Base-by-base conservation (phyloP, 2,329 filamentous ascomycete species). In the Cordyceps cateniannulata region DNA sequence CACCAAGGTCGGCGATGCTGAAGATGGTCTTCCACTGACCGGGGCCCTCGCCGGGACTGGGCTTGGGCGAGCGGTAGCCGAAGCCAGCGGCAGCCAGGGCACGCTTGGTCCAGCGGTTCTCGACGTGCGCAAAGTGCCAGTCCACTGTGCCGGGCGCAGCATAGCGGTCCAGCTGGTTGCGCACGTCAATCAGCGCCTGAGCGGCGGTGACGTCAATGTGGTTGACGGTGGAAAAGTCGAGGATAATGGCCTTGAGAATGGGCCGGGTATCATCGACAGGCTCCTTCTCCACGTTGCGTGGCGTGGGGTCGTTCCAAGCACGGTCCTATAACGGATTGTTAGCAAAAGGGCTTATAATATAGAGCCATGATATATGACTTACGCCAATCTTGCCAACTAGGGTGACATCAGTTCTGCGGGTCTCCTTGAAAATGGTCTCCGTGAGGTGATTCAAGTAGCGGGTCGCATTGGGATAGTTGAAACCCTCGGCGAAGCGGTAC, bases 381-480 rank as follows among this genome's bases (percentile, higher is more conserved):
- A 54, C 52, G 42, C 79, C 79, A 24, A 80, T 65, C 66, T 77
- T 80, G n/a, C 77, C 78, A 51, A 77, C 68, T 3, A 74, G 73
- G 38, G 72, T 70, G 0, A 75, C 69, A 45, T 78, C 72, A 0
- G 78, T 81, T 42, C 77, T 72, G 38, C 78, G 72, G 3, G 80
- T 82, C 48, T 77, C 69, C 50, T 72, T 67, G 60, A 79, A 79
- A 47, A 83, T 75, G 50, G 73, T 71, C 22, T 81, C 75, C 2
- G 85, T 84, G 55, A 96, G 80, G 69, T 91, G 85, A 69, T 97
- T 92, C 61, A 96, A 84, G 65, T 96, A 92, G 71, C 91, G 87
- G 69, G 91, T 91, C 22, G 92, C 92, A 67, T 96, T 99, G 63
- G 93, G 91, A 69, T 98, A 99, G 75, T 95, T 96, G 81, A 96